Base-by-base conservation (phyloP, 768 basidiomycete species). In the Austroboletus festivus region DNA sequence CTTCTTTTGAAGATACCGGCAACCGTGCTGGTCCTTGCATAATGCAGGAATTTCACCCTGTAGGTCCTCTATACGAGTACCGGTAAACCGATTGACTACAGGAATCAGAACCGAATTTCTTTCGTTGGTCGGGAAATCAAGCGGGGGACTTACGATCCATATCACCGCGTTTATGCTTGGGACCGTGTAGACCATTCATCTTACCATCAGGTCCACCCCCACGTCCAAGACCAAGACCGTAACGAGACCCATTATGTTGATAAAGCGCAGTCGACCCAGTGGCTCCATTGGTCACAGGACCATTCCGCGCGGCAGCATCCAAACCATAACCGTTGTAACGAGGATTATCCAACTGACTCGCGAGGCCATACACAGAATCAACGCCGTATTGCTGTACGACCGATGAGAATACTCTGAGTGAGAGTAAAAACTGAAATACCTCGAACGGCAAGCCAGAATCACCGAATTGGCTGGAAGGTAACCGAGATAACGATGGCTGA, bases 11-110 rank as follows among this genome's bases (percentile, higher is more conserved):
- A 99, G 73, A 65, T 97, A 99, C 30, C 96, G 83, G 64, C 96
- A 99, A 3, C 96, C 96, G 68, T 98, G 95, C 69, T 99, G 96
- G 69, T 99, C 96, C 68, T 98, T 98, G 81, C 96, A 98, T 16
- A 99, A 71, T 1, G 82, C 75, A 13, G 93, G 83, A 51, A 99
- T 95, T 69, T 99, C 95, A 50, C 95, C 95, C 56, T 89, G 86
- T 20, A 99, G 73, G 61, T 99, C 96, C 64, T 99, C 96, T 46
- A 99, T 76, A 37, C 93, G 85, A 24, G 93, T 94, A 7, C 95
- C 95, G 24, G 95, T 86, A 65, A 97, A 99, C 5, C 96, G 86
- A 72, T 99, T 99, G 70, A 94, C 93, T 93, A 15, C 2, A 18
- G 16, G 39, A 19, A 48, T 42, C 6, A 5, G 38, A 44, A 26